A percentile compares a stretch with the other conserved stretches of the same genome.
Evolutionary conservation across 108 stramenopile species (phyloP).

Genomic region (Mediolabrus comicus): DNA sequence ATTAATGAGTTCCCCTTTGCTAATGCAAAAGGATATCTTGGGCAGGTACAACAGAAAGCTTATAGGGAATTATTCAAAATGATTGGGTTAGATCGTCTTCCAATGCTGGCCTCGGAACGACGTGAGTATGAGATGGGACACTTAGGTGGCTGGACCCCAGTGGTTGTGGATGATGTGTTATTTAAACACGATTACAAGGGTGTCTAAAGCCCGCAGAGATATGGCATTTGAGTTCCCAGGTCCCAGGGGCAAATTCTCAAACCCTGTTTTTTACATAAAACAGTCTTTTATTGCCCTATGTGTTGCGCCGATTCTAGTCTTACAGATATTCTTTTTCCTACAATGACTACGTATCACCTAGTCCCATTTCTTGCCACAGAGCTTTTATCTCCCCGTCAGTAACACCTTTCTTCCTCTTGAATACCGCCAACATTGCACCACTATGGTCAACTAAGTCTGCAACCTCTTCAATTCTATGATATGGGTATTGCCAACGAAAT

Average conservation of each 20-base stretch:
- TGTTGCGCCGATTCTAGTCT: no score
- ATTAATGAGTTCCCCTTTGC: slow-evolving; percentile 18
- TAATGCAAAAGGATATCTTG: slow-evolving; percentile 4
- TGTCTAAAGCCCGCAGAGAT: no score
- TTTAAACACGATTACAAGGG: no score
- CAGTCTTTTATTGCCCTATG: no score
- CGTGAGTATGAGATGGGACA: not conserved
- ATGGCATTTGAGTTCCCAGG: no score
- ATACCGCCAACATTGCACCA: slow-evolving; percentile 11
- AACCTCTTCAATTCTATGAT: slow-evolving; percentile 6
- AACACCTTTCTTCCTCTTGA: slow-evolving; percentile 10
- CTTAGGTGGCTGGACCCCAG: not conserved
- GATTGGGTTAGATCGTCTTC: slow-evolving; percentile 6
- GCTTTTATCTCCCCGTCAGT: slow-evolving; percentile 3
- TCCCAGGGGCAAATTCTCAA: no score
- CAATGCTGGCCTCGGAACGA: not conserved
- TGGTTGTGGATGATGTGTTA: slow-evolving; percentile 8
- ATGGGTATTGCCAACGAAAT: slow-evolving; percentile 1
- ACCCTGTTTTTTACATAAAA: no score
- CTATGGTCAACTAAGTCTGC: slow-evolving; percentile 17
- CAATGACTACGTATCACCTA: slow-evolving; percentile 2
- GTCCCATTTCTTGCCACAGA: slow-evolving; percentile 12
- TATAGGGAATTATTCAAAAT: slow-evolving; percentile 4
- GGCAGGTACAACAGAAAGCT: not conserved
- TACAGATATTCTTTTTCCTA: not conserved